Base-by-base conservation (phyloP, 1,284 basidiomycete species). In the Puccinia polysora region DNA sequence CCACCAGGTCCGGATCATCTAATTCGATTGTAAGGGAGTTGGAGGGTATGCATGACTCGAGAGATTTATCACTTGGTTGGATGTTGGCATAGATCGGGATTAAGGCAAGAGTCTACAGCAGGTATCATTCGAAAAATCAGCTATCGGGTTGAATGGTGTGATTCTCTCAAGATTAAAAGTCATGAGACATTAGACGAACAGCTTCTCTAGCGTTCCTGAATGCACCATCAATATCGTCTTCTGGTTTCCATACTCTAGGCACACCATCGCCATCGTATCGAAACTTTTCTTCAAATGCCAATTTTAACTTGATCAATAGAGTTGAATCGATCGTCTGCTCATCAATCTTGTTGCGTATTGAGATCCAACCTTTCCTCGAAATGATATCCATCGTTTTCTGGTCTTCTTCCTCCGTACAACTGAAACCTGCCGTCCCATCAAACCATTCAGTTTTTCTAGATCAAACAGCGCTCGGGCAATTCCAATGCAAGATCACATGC, bases 241-340 rank as follows among this genome's bases (percentile, higher is more conserved):
- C 90, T 0, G 95, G 95, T 79, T 88, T 90, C 96, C 96, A 99
- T 0, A 99, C 95, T 28, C 91, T 84, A 3, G 96, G 96, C 0
- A 97, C 89, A 49, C 95, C 94, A 0, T 86, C 82, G 47, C 91
- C 90, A 76, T 97, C 95, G 80, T 99, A 99, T 50, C 96, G 85
- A 84, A 99, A 98, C 30, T 87, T 85, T 78, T 97, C 95, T 80
- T 99, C 96, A 77, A 99, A 99, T 77, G 87, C 86, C 49, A 81
- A 79, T 40, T 87, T 83, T 73, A 90, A 81, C 76, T 86, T 88
- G 68, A 83, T 81, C 12, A 88, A 81, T 69, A 90, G 81, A 0
- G 84, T 83, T 0, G 84, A 78, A 75, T 90, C 88, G 14, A 85
- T 83, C 0, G 87, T 87, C 79, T 88, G 87, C 78, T 89, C 88